Evolutionary conservation across 495 filamentous ascomycete species (phyloP).

Genomic region (Mytilinidion resinicola): DNA sequence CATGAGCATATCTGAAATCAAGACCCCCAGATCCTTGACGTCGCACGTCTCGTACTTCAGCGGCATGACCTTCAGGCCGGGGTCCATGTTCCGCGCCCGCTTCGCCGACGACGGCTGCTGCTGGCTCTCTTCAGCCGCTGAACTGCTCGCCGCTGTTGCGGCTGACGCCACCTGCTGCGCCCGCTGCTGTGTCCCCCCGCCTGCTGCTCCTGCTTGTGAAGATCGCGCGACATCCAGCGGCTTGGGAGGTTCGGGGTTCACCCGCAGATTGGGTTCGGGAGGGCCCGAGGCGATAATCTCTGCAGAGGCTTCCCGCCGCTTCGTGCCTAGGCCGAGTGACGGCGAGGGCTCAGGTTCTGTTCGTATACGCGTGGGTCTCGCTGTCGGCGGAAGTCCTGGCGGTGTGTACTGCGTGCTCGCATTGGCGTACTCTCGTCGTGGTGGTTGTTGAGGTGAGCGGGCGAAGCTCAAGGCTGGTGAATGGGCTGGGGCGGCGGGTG

Average conservation of each 20-base stretch:
- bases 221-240: background rate
- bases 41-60: conserved; percentile 69
- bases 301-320: conserved; percentile 27
- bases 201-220: background rate
- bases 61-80: conserved; percentile 60
- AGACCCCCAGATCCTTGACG: conserved; percentile 73
- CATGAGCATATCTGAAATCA: conserved; percentile 92
- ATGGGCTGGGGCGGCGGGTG: conserved; percentile 2
- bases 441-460: conserved; percentile 12
- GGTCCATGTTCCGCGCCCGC: conserved; percentile 23
- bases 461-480: conserved; percentile 9
- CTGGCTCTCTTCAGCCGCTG: background rate
- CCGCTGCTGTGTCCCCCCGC: conserved; percentile 1
- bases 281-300: conserved; percentile 23
- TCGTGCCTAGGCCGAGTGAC: background rate
- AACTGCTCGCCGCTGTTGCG: background rate
- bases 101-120: conserved; percentile 26
- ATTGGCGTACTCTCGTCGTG: conserved; percentile 26
- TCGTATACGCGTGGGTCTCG: background rate
- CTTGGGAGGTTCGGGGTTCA: conserved; percentile 14
- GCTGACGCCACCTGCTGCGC: background rate
- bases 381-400: conserved; percentile 33
- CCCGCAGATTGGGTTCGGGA: conserved; percentile 23
- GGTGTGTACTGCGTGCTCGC: conserved; percentile 38
- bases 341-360: background rate